These are phyloP conservation scores for Nothomitra cinnamomea DNA, from an alignment of 2,329 filamentous ascomycete species.

Conservation along the genomic window DNA sequence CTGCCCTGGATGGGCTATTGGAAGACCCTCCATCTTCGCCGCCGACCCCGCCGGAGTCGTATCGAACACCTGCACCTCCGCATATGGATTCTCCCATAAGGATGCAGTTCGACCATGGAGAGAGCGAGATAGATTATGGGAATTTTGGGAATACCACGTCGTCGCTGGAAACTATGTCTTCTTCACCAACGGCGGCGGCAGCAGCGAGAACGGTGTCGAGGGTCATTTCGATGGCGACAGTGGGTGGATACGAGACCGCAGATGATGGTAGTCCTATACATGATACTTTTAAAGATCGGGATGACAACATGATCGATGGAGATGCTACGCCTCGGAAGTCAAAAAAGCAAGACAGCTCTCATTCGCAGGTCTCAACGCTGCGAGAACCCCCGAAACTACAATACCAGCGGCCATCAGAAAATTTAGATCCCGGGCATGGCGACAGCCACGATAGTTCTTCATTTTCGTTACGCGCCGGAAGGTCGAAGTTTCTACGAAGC, in stretches of 20 bases:
- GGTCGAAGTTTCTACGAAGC: slow-evolving; percentile 37
- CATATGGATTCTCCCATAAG: neutral
- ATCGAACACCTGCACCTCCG: neutral
- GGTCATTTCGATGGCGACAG: slow-evolving; percentile 20
- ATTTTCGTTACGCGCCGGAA: slow-evolving; percentile 13
- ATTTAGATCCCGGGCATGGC: slow-evolving; percentile 1
- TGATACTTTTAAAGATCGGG: neutral
- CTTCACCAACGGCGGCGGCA: slow-evolving; percentile 28
- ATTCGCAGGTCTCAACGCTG: slow-evolving; percentile 1
- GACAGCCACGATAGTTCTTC: slow-evolving; percentile 2
- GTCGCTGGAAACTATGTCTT: slow-evolving; percentile 24
- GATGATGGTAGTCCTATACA: slow-evolving; percentile 7
- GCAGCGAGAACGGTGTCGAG: slow-evolving; percentile 24
- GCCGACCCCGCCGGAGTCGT: slow-evolving; percentile 3
- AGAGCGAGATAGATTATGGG: slow-evolving; percentile 12
- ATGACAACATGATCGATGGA: neutral
- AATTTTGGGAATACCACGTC: slow-evolving; percentile 19
- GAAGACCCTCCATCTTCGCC: slow-evolving; percentile 4
- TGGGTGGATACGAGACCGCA: slow-evolving; percentile 17
- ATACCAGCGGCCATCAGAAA: slow-evolving; percentile 3
- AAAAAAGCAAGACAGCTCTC: neutral
- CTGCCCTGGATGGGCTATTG: slow-evolving; percentile 6
- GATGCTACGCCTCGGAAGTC: slow-evolving; percentile 9
- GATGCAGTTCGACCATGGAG: slow-evolving; percentile 7
- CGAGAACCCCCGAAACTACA: slow-evolving; percentile 7